Evolutionary conservation across 305 asterid genomes (phyloP), one percentile per base, ranked within the genome.

Genomic region (Plantago rigida): DNA sequence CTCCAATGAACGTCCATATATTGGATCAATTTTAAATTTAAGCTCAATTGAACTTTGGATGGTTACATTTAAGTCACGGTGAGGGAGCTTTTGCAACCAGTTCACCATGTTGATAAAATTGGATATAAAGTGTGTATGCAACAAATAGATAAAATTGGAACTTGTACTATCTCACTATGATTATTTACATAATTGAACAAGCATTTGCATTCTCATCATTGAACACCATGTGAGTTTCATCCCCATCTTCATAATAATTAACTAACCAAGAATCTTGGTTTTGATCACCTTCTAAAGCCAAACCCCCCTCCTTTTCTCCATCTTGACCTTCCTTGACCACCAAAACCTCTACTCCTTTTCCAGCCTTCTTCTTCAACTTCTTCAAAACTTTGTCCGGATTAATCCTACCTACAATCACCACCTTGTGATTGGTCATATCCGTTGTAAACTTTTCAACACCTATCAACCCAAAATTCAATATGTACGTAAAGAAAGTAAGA

Each of bases 191-290:
- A 5, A 82, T 56, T 3, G 71, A 75, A 76, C 95, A 89, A 9
- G 94, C 78, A 80, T 89, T 87, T 57, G 87, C 69, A 73, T 85
- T 87, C 53, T 87, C 97, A 65, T 87, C 89, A 44, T 82, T 87
- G 13, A 89, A 82, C 78, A 85, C 74, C 67, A 75, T 52, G 57
- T 75, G 81, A 1, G 64, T 22, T 68, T 75, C 78, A 41, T 41
- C 46, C 51, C 62, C 63, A 13, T 73, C 77, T 9, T 77, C 84
- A 64, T 66, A 75, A 69, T 67, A 78, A 41, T 65, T 72, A 62
- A 59, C 60, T 41, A 62, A 62, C 78, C 83, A 71, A 57, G 69
- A 29, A 11, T 68, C 65, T 29, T 73, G 66, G 13, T 60, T 48
- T n/a, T 72, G 63, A 54, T 2, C 51, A 39, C 47, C 59, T 70